These are phyloP conservation scores for Leishmania tropica DNA, from an alignment of 208 protist genomes.

Conservation along the genomic window DNA sequence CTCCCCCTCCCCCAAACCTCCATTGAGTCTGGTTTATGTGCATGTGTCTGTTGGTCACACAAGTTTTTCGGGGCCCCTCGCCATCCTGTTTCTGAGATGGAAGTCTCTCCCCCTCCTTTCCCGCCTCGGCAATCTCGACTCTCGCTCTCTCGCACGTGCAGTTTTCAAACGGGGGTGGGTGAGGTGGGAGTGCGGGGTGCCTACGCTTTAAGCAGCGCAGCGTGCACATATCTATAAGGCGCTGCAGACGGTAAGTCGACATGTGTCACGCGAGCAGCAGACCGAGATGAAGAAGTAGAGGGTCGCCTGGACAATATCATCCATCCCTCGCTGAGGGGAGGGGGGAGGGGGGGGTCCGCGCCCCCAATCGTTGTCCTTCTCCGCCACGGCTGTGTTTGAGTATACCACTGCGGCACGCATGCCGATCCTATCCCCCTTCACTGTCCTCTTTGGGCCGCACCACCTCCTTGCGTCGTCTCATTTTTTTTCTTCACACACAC, in stretches of 20 bases:
- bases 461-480: background rate
- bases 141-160: background rate
- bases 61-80: background rate
- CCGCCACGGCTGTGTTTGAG: background rate
- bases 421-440: background rate
- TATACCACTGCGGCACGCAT: background rate
- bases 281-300: background rate
- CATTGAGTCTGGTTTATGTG: background rate
- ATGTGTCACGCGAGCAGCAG: background rate
- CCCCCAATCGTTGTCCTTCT: background rate
- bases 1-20: background rate
- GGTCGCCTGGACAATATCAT: background rate
- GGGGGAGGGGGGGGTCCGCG: too few relatives aligned
- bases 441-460: background rate
- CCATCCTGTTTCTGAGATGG: background rate
- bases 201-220: background rate
- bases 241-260: too few relatives aligned
- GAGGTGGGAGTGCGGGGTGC: background rate
- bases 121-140: background rate
- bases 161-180: background rate
- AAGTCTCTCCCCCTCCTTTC: background rate
- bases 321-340: background rate
- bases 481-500: background rate
- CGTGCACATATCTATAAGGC: background rate
- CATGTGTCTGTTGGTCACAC: constrained; percentile 9